Evolutionary conservation across 2,329 filamentous ascomycete genomes (phyloP).

Genomic region (Paramyrothecium roridum): DNA sequence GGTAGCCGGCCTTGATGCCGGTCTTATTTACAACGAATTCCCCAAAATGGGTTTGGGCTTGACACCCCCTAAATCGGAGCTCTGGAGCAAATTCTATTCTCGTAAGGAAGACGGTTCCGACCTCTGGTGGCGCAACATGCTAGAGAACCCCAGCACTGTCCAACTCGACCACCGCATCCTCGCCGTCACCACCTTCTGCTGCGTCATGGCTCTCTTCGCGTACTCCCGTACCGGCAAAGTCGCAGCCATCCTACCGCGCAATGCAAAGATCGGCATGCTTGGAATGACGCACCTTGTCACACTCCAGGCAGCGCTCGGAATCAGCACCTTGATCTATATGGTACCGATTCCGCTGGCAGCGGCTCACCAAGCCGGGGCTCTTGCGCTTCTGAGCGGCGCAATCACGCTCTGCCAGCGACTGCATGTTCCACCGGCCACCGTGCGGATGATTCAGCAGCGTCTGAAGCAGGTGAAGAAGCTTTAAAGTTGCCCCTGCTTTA

Average conservation of each 20-base stretch:
- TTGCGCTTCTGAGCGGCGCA: constrained; percentile 80
- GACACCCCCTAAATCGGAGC: constrained; percentile 75
- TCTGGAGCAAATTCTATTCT: constrained; percentile 83
- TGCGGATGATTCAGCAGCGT: constrained; percentile 56
- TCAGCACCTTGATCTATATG: constrained; percentile 88
- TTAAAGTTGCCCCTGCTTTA: background rate
- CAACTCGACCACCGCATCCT: constrained; percentile 94
- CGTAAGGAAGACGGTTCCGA: constrained; percentile 76
- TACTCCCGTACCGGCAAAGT: constrained; percentile 69
- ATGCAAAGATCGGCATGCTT: constrained; percentile 65
- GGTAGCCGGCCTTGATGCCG: constrained; percentile 92
- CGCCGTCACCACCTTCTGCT: constrained; percentile 82
- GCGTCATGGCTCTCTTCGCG: constrained; percentile 75
- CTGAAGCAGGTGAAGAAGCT: constrained; percentile 28
- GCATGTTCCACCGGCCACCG: constrained; percentile 66
- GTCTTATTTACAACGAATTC: constrained; percentile 98
- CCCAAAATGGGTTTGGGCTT: constrained; percentile 88
- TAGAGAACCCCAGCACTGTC: constrained; percentile 93
- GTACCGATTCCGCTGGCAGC: constrained; percentile 86
- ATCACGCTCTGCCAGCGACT: constrained; percentile 76
- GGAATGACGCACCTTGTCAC: constrained; percentile 81
- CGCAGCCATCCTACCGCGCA: constrained; percentile 55
- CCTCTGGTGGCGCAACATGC: constrained; percentile 94
- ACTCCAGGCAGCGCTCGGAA: constrained; percentile 81
- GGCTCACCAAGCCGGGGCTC: constrained; percentile 85